A percentile compares a stretch with the other conserved stretches of the same genome.
These are phyloP conservation scores for Colletotrichum spinosum DNA, from an alignment of 2,329 filamentous ascomycete species.

Conservation along the genomic window DNA sequence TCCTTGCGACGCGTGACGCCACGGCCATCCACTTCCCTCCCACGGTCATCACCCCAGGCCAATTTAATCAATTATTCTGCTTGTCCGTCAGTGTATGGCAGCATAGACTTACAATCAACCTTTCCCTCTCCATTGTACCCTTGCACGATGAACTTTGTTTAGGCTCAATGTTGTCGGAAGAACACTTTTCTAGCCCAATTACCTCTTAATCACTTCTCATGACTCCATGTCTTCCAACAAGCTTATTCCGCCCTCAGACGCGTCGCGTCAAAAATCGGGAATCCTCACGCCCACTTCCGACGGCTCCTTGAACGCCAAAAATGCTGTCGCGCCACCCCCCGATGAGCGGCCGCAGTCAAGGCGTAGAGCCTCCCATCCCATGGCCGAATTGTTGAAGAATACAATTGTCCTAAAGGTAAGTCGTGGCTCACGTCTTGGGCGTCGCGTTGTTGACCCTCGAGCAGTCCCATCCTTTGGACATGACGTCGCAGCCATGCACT, in stretches of 20 bases:
- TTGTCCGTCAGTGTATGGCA: background rate
- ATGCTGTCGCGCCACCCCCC: constrained; percentile 42
- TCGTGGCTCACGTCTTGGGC: constrained; percentile 29
- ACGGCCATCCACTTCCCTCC: no score
- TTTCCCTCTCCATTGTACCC: constrained; percentile 5
- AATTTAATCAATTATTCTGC: constrained; percentile 12
- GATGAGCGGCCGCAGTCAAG: constrained; percentile 50
- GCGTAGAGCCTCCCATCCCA: constrained; percentile 52
- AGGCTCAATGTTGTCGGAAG: constrained; percentile 2
- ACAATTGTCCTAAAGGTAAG: constrained; percentile 65
- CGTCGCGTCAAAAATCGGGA: constrained; percentile 60
- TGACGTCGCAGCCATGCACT: constrained; percentile 64
- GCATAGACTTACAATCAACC: no score
- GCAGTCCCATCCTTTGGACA: constrained; percentile 67
- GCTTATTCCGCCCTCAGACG: constrained; percentile 49
- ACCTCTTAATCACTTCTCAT: constrained; percentile 16
- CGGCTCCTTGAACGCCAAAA: constrained; percentile 50
- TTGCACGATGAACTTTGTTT: constrained; percentile 5
- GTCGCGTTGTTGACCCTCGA: constrained; percentile 37
- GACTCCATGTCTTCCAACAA: constrained; percentile 37
- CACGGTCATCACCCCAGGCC: background rate
- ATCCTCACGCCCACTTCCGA: constrained; percentile 56
- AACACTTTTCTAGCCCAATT: background rate
- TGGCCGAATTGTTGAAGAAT: constrained; percentile 64
- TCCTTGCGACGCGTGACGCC: no score